Conservation (phyloP, 2,329 filamentous ascomycete genomes). For the Eutypa lata region DNA sequence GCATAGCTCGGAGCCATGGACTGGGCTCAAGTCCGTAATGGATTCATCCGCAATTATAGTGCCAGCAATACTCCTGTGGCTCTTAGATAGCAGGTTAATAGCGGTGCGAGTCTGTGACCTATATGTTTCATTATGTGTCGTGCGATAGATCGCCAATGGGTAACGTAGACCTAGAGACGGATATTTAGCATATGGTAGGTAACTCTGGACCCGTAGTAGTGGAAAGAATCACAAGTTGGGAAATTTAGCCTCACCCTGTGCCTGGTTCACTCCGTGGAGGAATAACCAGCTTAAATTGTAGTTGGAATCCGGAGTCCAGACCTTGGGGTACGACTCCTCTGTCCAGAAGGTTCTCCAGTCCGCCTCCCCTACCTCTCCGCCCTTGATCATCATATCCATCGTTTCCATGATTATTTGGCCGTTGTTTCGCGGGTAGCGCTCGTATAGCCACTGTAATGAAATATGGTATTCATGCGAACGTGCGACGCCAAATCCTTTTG, state of each 20-base stretch:
- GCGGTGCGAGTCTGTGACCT: conserved; percentile 33
- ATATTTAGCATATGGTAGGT: background rate
- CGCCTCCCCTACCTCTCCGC: conserved; percentile 15
- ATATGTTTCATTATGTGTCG: conserved; percentile 34
- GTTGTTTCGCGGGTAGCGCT: conserved; percentile 30
- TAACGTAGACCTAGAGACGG: conserved; percentile 33
- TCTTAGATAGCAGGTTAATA: conserved; percentile 32
- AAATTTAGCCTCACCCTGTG: conserved; percentile 31
- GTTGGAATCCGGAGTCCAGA: conserved; percentile 21
- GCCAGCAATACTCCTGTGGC: conserved; percentile 38
- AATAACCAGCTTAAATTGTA: conserved; percentile 31
- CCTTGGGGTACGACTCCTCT: conserved; percentile 26
- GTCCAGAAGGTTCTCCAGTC: conserved; percentile 34
- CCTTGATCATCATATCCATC: conserved; percentile 36
- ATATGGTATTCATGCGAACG: conserved; percentile 38
- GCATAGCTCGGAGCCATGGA: conserved; percentile 31
- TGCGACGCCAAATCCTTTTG: conserved; percentile 30
- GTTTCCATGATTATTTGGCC: conserved; percentile 35
- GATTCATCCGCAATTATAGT: conserved; percentile 40
- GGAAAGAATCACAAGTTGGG: background rate
- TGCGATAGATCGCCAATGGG: conserved; percentile 37
- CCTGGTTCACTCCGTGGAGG: conserved; percentile 41
- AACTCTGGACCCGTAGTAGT: background rate
- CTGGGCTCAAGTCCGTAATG: conserved; percentile 34
- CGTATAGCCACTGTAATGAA: conserved; percentile 37